Evolutionary conservation across 768 basidiomycete genomes (phyloP), one percentile per base, ranked within the genome.

Genomic region (Pulveroboletus sp.): DNA sequence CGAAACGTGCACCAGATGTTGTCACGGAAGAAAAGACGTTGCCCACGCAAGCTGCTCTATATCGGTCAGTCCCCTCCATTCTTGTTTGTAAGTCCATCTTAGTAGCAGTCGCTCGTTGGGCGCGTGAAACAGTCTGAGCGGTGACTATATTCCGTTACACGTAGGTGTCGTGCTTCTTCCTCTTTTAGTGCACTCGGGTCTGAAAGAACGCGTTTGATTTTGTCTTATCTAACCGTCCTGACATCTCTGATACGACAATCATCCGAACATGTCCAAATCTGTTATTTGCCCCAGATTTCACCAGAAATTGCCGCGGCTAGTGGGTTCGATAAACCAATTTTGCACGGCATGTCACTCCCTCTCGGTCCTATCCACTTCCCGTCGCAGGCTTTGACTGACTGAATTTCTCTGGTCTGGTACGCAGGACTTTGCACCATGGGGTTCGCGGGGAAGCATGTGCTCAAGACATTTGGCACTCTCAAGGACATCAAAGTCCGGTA

Each of bases 401-500:
- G 5, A 29, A 29, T 29, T 29, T 29, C 20, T 9, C 11, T 19
- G 17, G n/a, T 21, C 6, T 19, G 34, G 31, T 33, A 39, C 14
- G 20, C 47, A 76, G 85, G 94, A 19, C 79, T 97, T 12, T 97
- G 94, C 72, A 87, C 75, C 25, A 88, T 97, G 82, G 97, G 95
- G 17, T 84, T 97, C 48, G 81, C 94, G 5, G 91, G 85, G 6
- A 97, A 97, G 70, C 93, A 98, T 62, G 84, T 99, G 31, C 66
- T 90, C 55, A 88, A 95, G 69, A 74, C 82, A 4, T 99, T 81
- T 62, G 97, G 97, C 12, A 66, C 79, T 14, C 95, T 78, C 72
- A 81, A 82, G 59, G 92, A 97, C 64, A 95, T 99, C 74, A 99
- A 98, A 79, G 93, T 91, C 50, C 82, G 95, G 81, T 90, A 61